Conservation (phyloP, 2,329 filamentous ascomycete genomes). For the Acephala macrosclerotiorum region DNA sequence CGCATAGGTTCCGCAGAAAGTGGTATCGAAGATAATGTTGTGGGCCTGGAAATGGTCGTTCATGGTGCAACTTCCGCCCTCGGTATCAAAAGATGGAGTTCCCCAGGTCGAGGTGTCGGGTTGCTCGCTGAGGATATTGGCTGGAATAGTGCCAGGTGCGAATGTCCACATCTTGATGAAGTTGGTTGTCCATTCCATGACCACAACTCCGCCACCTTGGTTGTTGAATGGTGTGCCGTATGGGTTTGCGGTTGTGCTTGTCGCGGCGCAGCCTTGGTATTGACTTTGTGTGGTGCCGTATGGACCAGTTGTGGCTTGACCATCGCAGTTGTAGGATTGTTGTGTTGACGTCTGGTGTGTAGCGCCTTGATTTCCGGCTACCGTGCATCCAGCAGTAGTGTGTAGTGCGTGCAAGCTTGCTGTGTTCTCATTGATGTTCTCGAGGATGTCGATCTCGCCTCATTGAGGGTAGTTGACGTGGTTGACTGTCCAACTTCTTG, state of each 20-base stretch:
- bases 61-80: slow-evolving; percentile 68
- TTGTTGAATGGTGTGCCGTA: slow-evolving; percentile 69
- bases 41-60: slow-evolving; percentile 71
- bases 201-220: slow-evolving; percentile 66
- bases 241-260: slow-evolving; percentile 51
- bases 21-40: slow-evolving; percentile 75
- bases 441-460: slow-evolving; percentile 72
- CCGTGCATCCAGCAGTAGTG: slow-evolving; percentile 56
- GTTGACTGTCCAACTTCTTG: slow-evolving; percentile 41
- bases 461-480: slow-evolving; percentile 62
- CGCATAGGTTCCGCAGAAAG: slow-evolving; percentile 77
- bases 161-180: slow-evolving; percentile 82
- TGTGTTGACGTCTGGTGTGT: slow-evolving; percentile 10
- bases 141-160: slow-evolving; percentile 66
- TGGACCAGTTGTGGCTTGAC: slow-evolving; percentile 39
- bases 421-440: slow-evolving; percentile 69
- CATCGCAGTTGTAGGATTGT: slow-evolving; percentile 35
- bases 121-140: slow-evolving; percentile 61
- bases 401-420: slow-evolving; percentile 69
- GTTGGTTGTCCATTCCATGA: slow-evolving; percentile 71
- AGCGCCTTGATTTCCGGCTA: slow-evolving; percentile 36
- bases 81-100: slow-evolving; percentile 69
- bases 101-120: slow-evolving; percentile 75
- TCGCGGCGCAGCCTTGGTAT: slow-evolving; percentile 35
- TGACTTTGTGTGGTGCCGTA: slow-evolving; percentile 48